These are phyloP conservation scores for Amniculicola lignicola DNA, from an alignment of 495 filamentous ascomycete species.

Conservation along the genomic window DNA sequence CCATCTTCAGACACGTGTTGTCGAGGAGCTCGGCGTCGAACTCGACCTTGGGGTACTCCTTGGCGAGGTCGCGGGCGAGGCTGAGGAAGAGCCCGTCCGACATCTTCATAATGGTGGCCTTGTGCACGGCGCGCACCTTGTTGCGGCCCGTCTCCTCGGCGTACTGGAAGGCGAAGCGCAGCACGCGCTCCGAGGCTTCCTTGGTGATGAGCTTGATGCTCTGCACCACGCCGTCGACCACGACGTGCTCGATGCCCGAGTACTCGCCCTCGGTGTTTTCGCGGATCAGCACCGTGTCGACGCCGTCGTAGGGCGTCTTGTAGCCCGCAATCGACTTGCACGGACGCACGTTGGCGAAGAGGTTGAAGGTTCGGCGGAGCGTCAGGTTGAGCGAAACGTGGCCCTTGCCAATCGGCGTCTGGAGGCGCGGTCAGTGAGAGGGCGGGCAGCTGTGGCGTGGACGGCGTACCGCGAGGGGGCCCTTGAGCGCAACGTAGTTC, in stretches of 20 bases:
- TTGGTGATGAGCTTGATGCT: constrained; percentile 98
- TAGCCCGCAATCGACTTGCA: constrained; percentile 94
- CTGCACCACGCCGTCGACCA: constrained; percentile 96
- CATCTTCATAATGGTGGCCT: constrained; percentile 98
- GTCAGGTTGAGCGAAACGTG: constrained; percentile 99
- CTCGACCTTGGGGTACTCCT: constrained; percentile 90
- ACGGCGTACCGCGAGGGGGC: constrained; percentile 78
- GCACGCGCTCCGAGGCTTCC: constrained; percentile 88
- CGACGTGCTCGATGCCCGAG: constrained; percentile 97
- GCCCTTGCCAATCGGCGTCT: constrained; percentile 97
- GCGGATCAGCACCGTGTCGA: constrained; percentile 96
- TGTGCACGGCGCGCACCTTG: constrained; percentile 67
- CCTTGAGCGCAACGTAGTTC: constrained; percentile 96
- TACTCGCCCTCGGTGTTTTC: constrained; percentile 99
- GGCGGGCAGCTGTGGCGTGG: constrained; percentile 1
- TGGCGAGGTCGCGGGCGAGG: constrained; percentile 74
- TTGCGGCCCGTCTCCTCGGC: constrained; percentile 84
- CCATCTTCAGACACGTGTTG: constrained; percentile 98
- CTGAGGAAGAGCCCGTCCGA: constrained; percentile 94
- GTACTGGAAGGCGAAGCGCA: constrained; percentile 96
- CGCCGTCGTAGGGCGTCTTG: constrained; percentile 98
- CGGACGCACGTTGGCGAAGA: constrained; percentile 97
- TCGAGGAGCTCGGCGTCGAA: constrained; percentile 97
- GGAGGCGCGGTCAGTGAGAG: constrained; percentile 16
- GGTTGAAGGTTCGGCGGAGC: constrained; percentile 97